Evolutionary conservation across 1,284 basidiomycete species (phyloP).

Genomic region (Exobasidium rhododendri): DNA sequence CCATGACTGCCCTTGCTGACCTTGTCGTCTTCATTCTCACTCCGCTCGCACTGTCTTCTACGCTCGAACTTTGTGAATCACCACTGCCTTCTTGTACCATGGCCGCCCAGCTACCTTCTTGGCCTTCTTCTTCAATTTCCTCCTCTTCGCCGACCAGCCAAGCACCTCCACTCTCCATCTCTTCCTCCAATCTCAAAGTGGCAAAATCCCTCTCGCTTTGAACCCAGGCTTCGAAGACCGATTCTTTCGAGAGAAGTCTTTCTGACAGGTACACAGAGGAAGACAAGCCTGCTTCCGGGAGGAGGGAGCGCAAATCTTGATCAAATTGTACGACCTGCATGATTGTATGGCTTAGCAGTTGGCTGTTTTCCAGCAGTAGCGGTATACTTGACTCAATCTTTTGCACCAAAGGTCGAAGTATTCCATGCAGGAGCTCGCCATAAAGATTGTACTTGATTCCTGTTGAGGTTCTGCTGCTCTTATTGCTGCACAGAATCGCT

Average conservation of each 20-base stretch:
- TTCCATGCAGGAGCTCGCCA: conserved; percentile 40
- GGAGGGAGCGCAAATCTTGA: conserved; percentile 61
- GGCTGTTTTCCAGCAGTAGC: conserved; percentile 67
- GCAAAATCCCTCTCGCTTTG: conserved; percentile 62
- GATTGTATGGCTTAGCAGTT: conserved; percentile 88
- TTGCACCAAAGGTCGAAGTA: conserved; percentile 34
- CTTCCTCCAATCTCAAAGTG: conserved; percentile 74
- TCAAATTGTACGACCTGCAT: conserved; percentile 89
- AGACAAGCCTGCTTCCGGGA: conserved; percentile 16
- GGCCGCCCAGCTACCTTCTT: conserved; percentile 11
- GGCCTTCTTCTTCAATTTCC: conserved; percentile 57
- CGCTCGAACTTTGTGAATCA: not conserved
- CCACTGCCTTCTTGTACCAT: not conserved
- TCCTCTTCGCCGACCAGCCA: conserved; percentile 70
- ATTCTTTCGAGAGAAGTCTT: conserved; percentile 72
- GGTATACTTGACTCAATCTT: conserved; percentile 61
- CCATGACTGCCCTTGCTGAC: conserved; percentile 30
- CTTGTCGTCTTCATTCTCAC: conserved; percentile 33
- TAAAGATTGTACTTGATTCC: conserved; percentile 18
- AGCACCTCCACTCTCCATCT: conserved; percentile 75
- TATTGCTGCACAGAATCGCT: conserved; percentile 50
- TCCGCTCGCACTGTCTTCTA: not conserved
- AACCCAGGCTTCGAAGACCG: conserved; percentile 89
- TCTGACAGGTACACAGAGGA: conserved; percentile 58
- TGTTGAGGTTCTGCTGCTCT: conserved; percentile 55